These are phyloP conservation scores for Gossypium bickii DNA, from an alignment of 345 rosid species.

Conservation along the genomic window DNA sequence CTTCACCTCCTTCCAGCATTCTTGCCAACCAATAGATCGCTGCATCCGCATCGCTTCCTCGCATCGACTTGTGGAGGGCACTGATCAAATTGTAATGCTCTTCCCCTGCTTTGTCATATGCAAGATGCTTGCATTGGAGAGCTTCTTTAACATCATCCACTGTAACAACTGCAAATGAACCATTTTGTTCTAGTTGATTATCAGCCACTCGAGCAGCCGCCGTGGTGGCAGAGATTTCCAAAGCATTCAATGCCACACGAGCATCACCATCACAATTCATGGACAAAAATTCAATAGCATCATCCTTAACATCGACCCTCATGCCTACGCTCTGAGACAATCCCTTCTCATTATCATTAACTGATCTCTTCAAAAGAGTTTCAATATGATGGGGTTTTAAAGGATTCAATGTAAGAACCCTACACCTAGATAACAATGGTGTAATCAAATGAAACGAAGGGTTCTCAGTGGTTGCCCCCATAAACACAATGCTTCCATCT, in stretches of 20 bases:
- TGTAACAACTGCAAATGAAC: slow-evolving; percentile 20
- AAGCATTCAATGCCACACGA: slow-evolving; percentile 68
- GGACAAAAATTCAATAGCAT: slow-evolving; percentile 51
- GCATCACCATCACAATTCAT: slow-evolving; percentile 78
- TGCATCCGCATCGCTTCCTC: slow-evolving; percentile 74
- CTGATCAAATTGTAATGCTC: slow-evolving; percentile 83
- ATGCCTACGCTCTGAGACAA: slow-evolving; percentile 29
- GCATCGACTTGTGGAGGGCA: slow-evolving; percentile 83
- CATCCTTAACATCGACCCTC: slow-evolving; percentile 35
- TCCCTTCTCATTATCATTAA: slow-evolving; percentile 41
- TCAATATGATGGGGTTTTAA: slow-evolving; percentile 51
- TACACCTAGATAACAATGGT: slow-evolving; percentile 70
- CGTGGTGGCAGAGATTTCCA: slow-evolving; percentile 64
- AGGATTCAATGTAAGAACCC: slow-evolving; percentile 59
- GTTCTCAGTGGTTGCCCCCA: slow-evolving; percentile 90
- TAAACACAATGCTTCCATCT: slow-evolving; percentile 74
- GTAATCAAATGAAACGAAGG: slow-evolving; percentile 81
- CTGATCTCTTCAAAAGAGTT: slow-evolving; percentile 51
- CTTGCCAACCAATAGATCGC: slow-evolving; percentile 79
- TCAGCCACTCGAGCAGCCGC: slow-evolving; percentile 37
- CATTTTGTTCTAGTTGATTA: slow-evolving; percentile 3
- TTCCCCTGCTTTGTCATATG: slow-evolving; percentile 75
- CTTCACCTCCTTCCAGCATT: slow-evolving; percentile 84
- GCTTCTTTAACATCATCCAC: slow-evolving; percentile 83
- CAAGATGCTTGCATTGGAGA: slow-evolving; percentile 71